Evolutionary conservation across 345 rosid genomes (phyloP).

Genomic region (Limnanthes douglasii): DNA sequence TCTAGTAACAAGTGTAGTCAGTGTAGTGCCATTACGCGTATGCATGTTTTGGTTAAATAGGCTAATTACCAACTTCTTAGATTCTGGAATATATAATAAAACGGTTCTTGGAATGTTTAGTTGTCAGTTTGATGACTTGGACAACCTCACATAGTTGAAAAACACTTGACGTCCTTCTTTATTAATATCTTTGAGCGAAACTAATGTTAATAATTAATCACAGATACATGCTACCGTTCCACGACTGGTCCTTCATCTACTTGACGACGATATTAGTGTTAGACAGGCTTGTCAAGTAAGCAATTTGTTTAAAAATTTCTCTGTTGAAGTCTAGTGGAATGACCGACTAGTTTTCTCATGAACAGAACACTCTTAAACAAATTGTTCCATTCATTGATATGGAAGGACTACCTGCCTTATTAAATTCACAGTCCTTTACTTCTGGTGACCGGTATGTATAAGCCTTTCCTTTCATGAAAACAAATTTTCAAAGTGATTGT

Average conservation of each 20-base stretch:
- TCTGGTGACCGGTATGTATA: slow-evolving; percentile 65
- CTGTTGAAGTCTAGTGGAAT: slow-evolving; percentile 6
- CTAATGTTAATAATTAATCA: slow-evolving; percentile 6
- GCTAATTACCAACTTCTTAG: no score
- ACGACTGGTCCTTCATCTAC: slow-evolving; percentile 69
- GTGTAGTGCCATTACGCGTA: no score
- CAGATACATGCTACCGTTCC: slow-evolving; percentile 81
- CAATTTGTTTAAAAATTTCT: slow-evolving; percentile 6
- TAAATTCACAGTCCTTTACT: slow-evolving; percentile 34
- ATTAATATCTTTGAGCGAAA: not conserved
- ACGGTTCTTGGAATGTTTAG: no score
- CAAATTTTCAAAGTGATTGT: not conserved
- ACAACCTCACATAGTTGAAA: no score
- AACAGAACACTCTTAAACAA: slow-evolving; percentile 56
- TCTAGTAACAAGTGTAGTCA: no score
- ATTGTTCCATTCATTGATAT: slow-evolving; percentile 55
- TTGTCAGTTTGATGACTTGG: no score
- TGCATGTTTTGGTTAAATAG: no score
- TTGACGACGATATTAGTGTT: slow-evolving; percentile 61
- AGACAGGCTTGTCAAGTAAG: slow-evolving; percentile 86
- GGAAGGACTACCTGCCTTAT: slow-evolving; percentile 33
- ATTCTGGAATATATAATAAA: no score
- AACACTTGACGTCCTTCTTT: no score
- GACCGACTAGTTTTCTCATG: slow-evolving; percentile 12
- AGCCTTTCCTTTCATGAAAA: not conserved